A percentile compares a stretch with the other conserved stretches of the same genome.
These are phyloP conservation scores for Balamuthia mandrillaris DNA, from an alignment of 208 protist species.

Conservation along the genomic window DNA sequence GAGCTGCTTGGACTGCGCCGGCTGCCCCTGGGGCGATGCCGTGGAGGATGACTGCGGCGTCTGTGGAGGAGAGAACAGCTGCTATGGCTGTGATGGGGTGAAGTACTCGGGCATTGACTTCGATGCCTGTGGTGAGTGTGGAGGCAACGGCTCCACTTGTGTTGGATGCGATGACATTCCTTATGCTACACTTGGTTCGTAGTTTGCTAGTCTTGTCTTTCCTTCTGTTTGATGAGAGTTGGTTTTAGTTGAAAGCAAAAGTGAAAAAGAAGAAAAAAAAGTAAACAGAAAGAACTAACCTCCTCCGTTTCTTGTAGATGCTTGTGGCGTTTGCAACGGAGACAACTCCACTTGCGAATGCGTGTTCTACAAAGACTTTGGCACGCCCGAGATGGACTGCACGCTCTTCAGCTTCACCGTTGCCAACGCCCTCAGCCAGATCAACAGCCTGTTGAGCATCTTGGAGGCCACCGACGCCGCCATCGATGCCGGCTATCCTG, in stretches of 20 bases:
- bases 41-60: neutral
- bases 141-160: neutral
- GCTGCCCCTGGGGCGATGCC: neutral
- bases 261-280: too few relatives aligned
- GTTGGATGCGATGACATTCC: neutral
- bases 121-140: neutral
- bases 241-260: too few relatives aligned
- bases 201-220: neutral
- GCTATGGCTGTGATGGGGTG: neutral
- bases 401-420: neutral
- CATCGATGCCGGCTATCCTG: neutral
- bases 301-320: too few relatives aligned
- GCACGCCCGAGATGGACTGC: neutral
- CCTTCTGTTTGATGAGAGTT: neutral
- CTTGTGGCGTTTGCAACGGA: neutral
- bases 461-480: neutral
- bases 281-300: too few relatives aligned
- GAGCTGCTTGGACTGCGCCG: neutral
- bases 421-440: neutral
- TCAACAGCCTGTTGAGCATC: neutral
- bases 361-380: neutral
- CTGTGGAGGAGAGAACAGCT: too few relatives aligned
- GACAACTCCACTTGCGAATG: neutral
- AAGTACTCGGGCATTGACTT: neutral
- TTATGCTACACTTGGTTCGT: too few relatives aligned